A percentile compares a stretch with the other conserved stretches of the same genome.
Conservation (phyloP, 2,329 filamentous ascomycete species). For the Botrytis medusae region DNA sequence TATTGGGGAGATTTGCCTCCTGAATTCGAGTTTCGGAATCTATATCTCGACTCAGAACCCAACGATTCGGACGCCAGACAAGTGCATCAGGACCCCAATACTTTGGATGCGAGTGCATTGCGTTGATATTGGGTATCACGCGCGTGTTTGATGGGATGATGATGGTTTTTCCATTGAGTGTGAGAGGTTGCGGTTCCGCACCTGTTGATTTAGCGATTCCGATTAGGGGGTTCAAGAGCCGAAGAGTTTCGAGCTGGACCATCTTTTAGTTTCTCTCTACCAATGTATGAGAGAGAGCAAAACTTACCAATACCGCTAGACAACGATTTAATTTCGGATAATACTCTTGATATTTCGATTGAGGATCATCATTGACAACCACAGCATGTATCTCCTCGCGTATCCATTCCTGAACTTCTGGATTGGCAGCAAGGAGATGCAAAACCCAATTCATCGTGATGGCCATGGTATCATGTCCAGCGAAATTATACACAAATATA, state of each 20-base stretch:
- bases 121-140: not conserved
- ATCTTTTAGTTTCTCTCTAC: not conserved
- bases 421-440: constrained; percentile 33
- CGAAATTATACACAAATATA: constrained; percentile 39
- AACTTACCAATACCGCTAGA: constrained; percentile 41
- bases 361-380: constrained; percentile 31
- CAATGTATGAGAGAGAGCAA: not conserved
- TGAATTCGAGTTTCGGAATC: not conserved
- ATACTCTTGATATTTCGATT: constrained; percentile 41
- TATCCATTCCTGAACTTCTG: constrained; percentile 28
- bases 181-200: not conserved
- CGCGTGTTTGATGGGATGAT: not conserved
- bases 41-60: not conserved
- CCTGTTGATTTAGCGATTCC: not conserved
- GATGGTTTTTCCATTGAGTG: not conserved
- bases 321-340: constrained; percentile 47
- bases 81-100: not conserved
- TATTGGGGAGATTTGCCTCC: not conserved
- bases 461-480: constrained; percentile 40
- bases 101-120: not conserved
- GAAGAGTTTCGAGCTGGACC: constrained; percentile 12
- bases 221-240: not conserved
- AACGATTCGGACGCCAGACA: not conserved
- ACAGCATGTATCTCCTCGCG: constrained; percentile 31
- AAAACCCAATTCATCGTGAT: constrained; percentile 36